Conservation (phyloP, 768 basidiomycete species). For the Gelatoporia subvermispora region DNA sequence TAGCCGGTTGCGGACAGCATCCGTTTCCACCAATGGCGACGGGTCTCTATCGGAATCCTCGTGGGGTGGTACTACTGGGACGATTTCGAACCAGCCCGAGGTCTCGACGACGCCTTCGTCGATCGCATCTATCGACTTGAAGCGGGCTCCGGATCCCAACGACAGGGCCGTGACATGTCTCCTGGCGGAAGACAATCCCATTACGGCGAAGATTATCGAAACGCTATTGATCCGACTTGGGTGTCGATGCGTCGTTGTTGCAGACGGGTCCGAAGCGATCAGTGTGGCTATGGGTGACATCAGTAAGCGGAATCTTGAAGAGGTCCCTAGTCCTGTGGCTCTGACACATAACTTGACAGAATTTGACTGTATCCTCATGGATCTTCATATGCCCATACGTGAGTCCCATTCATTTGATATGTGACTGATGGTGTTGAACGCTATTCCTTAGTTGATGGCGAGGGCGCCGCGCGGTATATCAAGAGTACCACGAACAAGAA, state of each 20-base stretch:
- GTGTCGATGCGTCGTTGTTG: conserved; percentile 91
- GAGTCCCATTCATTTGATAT: conserved; percentile 27
- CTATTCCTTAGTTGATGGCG: conserved; percentile 71
- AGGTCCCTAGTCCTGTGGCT: conserved; percentile 2
- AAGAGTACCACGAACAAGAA: conserved; percentile 96
- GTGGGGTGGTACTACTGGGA: conserved; percentile 41
- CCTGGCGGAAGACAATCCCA: conserved; percentile 96
- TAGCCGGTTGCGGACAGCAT: conserved; percentile 81
- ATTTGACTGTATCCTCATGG: conserved; percentile 95
- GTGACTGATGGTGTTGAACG: neutral
- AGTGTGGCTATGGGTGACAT: conserved; percentile 97
- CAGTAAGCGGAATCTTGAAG: conserved; percentile 53
- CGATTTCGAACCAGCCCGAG: conserved; percentile 50
- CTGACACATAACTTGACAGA: conserved; percentile 43
- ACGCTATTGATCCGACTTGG: conserved; percentile 91
- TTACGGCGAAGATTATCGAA: conserved; percentile 95
- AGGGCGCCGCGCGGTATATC: conserved; percentile 95
- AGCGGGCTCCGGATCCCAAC: conserved; percentile 68
- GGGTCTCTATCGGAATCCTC: conserved; percentile 69
- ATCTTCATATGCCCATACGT: conserved; percentile 92
- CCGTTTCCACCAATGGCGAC: conserved; percentile 74
- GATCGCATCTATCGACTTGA: conserved; percentile 78
- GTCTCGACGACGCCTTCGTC: conserved; percentile 73
- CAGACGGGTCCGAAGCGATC: conserved; percentile 95
- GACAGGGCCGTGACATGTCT: conserved; percentile 92